Evolutionary conservation across 768 basidiomycete genomes (phyloP).

Genomic region (Hericium rajendrae): DNA sequence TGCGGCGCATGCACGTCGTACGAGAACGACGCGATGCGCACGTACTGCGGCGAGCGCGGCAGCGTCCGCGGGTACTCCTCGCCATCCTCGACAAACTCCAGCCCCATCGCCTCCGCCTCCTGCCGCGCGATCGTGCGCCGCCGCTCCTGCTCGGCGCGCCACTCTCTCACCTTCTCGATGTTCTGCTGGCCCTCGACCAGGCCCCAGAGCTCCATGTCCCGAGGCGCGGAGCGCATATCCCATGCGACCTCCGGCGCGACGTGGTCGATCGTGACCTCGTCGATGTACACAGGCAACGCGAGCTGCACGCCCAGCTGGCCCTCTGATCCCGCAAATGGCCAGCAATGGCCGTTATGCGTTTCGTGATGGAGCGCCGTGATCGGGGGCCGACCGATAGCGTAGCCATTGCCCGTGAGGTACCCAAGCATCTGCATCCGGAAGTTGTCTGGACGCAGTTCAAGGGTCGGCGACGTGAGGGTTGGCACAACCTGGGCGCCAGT

Average conservation of each 20-base stretch:
- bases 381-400: conserved; percentile 69
- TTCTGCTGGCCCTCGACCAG: conserved; percentile 75
- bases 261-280: conserved; percentile 81
- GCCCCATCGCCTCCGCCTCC: conserved; percentile 27
- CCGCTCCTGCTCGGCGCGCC: conserved; percentile 27
- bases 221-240: conserved; percentile 74
- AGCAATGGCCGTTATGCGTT: conserved; percentile 75
- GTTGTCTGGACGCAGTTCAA: conserved; percentile 50
- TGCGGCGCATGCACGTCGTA: conserved; percentile 35
- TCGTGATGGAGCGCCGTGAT: conserved; percentile 86
- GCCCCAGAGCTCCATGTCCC: conserved; percentile 87
- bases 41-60: conserved; percentile 19
- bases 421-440: conserved; percentile 40
- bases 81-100: conserved; percentile 14
- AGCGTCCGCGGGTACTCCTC: conserved; percentile 21
- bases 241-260: conserved; percentile 73
- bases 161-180: conserved; percentile 45
- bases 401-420: conserved; percentile 48
- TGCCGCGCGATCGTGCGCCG: conserved; percentile 41
- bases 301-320: conserved; percentile 83
- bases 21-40: conserved; percentile 37
- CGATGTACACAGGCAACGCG: conserved; percentile 45
- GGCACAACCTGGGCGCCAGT: conserved; percentile 77
- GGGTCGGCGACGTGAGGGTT: conserved; percentile 71
- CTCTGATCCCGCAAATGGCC: conserved; percentile 75